phyloP scores from a whole-genome alignment of 352 stramenopile genomes.

The Pythium folliculosum region DNA sequence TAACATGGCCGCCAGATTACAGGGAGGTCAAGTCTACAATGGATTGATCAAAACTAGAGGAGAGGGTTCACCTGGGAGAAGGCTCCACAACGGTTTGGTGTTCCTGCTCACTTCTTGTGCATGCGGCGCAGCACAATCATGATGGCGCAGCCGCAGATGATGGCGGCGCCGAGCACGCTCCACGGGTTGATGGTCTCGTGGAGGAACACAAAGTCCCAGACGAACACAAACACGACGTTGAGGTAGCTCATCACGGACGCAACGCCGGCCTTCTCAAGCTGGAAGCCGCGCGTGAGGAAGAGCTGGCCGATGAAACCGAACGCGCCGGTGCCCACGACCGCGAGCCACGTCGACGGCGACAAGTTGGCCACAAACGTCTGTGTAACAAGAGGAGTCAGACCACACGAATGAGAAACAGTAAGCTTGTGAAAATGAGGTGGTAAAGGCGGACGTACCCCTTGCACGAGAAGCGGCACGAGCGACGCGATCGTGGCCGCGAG shows the following conservation, averaged over 20 bases:
- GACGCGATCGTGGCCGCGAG: conserved; percentile 41
- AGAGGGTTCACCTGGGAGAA: no score
- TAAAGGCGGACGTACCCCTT: background rate
- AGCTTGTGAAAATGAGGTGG: background rate
- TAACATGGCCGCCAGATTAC: no score
- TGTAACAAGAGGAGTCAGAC: background rate
- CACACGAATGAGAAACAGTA: no score
- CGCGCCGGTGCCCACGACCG: conserved; percentile 40
- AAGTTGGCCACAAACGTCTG: conserved; percentile 36
- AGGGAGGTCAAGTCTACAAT: no score
- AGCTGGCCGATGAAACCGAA: conserved; percentile 56
- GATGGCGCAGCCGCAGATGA: conserved; percentile 41
- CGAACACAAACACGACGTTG: conserved; percentile 56
- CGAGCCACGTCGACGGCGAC: conserved; percentile 40
- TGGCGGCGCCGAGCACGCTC: conserved; percentile 40
- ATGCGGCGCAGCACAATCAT: conserved; percentile 31
- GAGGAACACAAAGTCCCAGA: conserved; percentile 47
- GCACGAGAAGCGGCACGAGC: conserved; percentile 13
- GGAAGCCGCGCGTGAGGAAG: conserved; percentile 63
- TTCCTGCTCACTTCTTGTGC: conserved; percentile 5
- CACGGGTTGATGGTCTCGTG: conserved; percentile 43
- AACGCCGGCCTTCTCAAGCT: conserved; percentile 54
- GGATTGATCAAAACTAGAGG: no score
- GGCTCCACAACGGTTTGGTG: no score
- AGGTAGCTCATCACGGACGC: conserved; percentile 53